Evolutionary conservation across 805 yeast species (phyloP).

Genomic region (Maudiozyma turicensis): DNA sequence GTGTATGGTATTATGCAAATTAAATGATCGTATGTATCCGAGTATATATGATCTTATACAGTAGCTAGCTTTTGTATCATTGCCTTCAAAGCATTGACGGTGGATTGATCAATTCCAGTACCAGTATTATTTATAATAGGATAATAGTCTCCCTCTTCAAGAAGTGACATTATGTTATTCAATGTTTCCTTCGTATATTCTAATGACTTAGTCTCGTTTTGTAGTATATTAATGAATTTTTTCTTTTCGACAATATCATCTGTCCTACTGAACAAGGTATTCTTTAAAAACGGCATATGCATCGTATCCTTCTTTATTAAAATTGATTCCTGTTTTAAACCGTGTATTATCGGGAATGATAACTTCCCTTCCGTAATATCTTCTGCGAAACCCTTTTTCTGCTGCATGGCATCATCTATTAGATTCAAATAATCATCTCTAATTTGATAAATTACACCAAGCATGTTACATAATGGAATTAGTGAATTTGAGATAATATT

Average conservation of each 20-base stretch:
- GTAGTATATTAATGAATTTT: conserved; percentile 41
- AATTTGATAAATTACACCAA: conserved; percentile 82
- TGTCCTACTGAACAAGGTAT: conserved; percentile 46
- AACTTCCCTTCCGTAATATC: conserved; percentile 86
- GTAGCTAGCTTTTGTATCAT: background rate
- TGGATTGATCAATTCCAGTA: background rate
- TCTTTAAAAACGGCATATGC: conserved; percentile 32
- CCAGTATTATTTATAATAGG: conserved; percentile 5
- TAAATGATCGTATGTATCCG: no score
- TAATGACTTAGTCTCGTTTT: conserved; percentile 24
- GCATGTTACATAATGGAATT: conserved; percentile 54
- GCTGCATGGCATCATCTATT: conserved; percentile 34
- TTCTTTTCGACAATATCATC: conserved; percentile 39
- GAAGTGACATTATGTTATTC: conserved; percentile 12
- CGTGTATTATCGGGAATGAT: conserved; percentile 76
- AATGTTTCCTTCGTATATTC: conserved; percentile 17
- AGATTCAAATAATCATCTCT: conserved; percentile 77
- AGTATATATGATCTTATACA: background rate
- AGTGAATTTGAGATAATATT: conserved; percentile 21
- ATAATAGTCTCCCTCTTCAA: conserved; percentile 15
- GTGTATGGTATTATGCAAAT: background rate
- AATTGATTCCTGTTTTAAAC: conserved; percentile 29
- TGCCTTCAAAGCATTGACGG: background rate
- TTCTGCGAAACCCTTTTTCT: conserved; percentile 73
- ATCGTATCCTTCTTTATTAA: conserved; percentile 7